Evolutionary conservation across 1,284 basidiomycete species (phyloP), one percentile per base, ranked within the genome.

Genomic region (Moesziomyces parantarcticus): DNA sequence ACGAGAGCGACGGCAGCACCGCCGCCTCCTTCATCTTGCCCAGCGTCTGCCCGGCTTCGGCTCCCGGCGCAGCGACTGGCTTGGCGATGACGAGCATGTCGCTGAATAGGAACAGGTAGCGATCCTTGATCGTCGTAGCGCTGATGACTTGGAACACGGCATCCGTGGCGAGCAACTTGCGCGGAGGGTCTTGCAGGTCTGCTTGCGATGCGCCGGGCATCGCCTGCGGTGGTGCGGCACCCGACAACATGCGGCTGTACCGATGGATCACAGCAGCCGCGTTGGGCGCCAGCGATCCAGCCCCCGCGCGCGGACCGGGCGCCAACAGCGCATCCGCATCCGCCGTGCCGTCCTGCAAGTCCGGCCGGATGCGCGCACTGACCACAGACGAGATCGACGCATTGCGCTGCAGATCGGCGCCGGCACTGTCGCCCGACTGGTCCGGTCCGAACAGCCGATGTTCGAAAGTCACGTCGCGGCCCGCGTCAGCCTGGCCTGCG

Each of bases 141-240:
- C 94, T 94, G 78, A 94, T 93, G 7, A 98, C 93, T 85, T 99
- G 96, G 18, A 97, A 87, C 16, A 97, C 92, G 2, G 94, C 92
- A 6, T 92, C 91, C 3, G 91, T 91, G 41, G 94, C 86, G 18
- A 97, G 85, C 23, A 98, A 86, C 81, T 91, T 93, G 43, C 96
- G 88, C 5, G 92, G 92, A 20, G 94, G 93, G 71, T 92, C 90
- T 43, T 88, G 88, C 76, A 85, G 81, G 47, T 84, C 71, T n/a
- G 45, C 45, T 26, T 41, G 29, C 6, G 61, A 44, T 7, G 72
- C 49, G 2, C 71, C 71, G 0, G 71, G 71, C 0, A 75, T 40
- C 2, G 50, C 34, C 20, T 52, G 50, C 14, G 50, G 43, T 8
- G 58, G 58, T 11, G 34, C 34, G 6, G 49, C 42, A 20, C 40